These are phyloP conservation scores for Polychaeton citri DNA, from an alignment of 2,329 filamentous ascomycete species.

Conservation along the genomic window DNA sequence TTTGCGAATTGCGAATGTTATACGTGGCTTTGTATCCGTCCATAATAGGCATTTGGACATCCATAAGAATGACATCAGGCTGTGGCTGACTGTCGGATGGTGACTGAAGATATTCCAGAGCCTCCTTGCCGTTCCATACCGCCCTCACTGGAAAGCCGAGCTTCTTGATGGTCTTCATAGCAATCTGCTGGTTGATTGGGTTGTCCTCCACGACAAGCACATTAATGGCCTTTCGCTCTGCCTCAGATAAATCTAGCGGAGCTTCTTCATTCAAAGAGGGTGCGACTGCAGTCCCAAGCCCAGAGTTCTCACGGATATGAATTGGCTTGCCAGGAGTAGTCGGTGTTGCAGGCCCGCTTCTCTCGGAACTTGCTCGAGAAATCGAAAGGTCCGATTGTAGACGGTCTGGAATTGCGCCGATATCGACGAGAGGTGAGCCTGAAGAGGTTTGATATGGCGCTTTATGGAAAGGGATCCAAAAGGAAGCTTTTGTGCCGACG, in stretches of 20 bases:
- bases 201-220: conserved; percentile 76
- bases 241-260: conserved; percentile 40
- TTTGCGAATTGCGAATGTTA: conserved; percentile 52
- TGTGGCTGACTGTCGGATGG: conserved; percentile 33
- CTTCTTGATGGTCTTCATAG: conserved; percentile 59
- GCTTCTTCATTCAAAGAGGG: conserved; percentile 19
- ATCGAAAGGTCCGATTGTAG: conserved; percentile 44
- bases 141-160: conserved; percentile 59
- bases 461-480: conserved; percentile 66
- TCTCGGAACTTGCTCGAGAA: conserved; percentile 55
- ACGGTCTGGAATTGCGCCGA: conserved; percentile 53
- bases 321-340: conserved; percentile 8
- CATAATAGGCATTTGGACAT: conserved; percentile 42
- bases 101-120: conserved; percentile 52
- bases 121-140: conserved; percentile 67
- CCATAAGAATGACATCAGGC: conserved; percentile 56
- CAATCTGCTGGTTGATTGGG: conserved; percentile 57
- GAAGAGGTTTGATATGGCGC: conserved; percentile 39
- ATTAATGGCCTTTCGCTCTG: conserved; percentile 50
- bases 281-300: conserved; percentile 6
- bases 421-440: conserved; percentile 42
- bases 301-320: conserved; percentile 9
- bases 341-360: conserved; percentile 28
- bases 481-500: conserved; percentile 58
- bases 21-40: conserved; percentile 70